Conservation (phyloP, 163 green algal species). For the Scenedesmus sp. region DNA sequence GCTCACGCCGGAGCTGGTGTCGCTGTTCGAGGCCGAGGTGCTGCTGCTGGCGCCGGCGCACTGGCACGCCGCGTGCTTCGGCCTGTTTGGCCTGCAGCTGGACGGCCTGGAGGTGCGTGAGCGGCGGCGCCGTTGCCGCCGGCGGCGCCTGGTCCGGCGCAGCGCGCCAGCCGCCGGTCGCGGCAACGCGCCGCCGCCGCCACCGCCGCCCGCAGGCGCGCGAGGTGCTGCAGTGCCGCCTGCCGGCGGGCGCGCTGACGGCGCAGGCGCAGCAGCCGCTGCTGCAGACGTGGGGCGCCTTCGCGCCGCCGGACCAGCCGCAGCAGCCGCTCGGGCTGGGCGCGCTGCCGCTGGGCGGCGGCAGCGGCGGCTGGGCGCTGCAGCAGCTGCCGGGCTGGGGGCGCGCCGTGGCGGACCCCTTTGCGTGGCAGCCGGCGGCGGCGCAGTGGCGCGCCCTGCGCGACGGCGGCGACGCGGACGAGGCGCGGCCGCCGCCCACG, state of each 20-base stretch:
- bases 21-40: constrained; percentile 30
- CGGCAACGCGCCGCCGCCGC: too few species aligned
- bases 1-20: constrained; percentile 31
- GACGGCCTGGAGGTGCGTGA: constrained; percentile 13
- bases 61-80: constrained; percentile 4
- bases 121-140: neutral
- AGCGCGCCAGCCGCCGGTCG: too few species aligned
- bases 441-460: neutral
- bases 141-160: too few species aligned
- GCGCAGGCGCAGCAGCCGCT: constrained; percentile 33
- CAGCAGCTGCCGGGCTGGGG: constrained; percentile 37
- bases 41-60: constrained; percentile 31
- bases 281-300: constrained; percentile 24
- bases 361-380: neutral
- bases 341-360: neutral
- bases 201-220: constrained; percentile 15
- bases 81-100: constrained; percentile 31
- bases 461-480: neutral
- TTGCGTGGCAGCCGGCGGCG: constrained; percentile 11
- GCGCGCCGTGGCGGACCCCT: neutral
- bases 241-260: neutral
- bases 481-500: too few species aligned
- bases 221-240: constrained; percentile 17
- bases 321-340: constrained; percentile 2
- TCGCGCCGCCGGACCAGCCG: constrained; percentile 10